phyloP scores from a whole-genome alignment of 192 early-diverging fungal genomes.

The Backusella westeae region DNA sequence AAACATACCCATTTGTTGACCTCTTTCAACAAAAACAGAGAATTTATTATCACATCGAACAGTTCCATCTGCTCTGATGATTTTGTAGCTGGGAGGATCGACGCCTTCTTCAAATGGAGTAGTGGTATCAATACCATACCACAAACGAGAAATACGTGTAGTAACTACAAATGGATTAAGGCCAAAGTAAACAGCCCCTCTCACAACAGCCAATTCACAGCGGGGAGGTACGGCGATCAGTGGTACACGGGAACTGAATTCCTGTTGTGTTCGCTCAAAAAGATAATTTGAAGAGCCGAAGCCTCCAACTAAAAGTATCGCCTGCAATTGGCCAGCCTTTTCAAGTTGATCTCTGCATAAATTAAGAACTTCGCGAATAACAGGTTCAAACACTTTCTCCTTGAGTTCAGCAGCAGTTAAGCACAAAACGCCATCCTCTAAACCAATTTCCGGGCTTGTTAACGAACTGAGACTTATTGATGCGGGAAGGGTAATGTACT shows the following conservation, averaged over 20 bases:
- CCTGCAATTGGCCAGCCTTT: slow-evolving; percentile 45
- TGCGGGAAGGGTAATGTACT: slow-evolving; percentile 49
- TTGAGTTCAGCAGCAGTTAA: slow-evolving; percentile 50
- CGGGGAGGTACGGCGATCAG: slow-evolving; percentile 55
- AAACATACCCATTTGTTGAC: slow-evolving; percentile 27
- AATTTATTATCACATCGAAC: slow-evolving; percentile 48
- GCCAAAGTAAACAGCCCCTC: slow-evolving; percentile 56
- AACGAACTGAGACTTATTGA: slow-evolving; percentile 46
- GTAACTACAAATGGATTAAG: slow-evolving; percentile 48
- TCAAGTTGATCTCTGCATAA: slow-evolving; percentile 48
- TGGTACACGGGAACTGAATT: slow-evolving; percentile 45
- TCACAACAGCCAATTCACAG: slow-evolving; percentile 51
- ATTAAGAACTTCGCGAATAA: slow-evolving; percentile 48
- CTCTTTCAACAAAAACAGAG: slow-evolving; percentile 44
- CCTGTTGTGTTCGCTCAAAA: slow-evolving; percentile 46
- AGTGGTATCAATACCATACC: slow-evolving; percentile 53
- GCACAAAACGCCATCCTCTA: slow-evolving; percentile 52
- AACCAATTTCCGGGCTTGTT: slow-evolving; percentile 45
- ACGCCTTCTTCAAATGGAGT: slow-evolving; percentile 51
- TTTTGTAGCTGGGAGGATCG: slow-evolving; percentile 48
- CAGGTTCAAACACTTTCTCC: slow-evolving; percentile 54
- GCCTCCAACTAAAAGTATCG: slow-evolving; percentile 56
- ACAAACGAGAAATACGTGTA: slow-evolving; percentile 50
- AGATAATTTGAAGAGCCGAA: slow-evolving; percentile 56
- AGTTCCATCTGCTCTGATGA: slow-evolving; percentile 44